phyloP scores from a whole-genome alignment of 78 protist genomes.

The Dictyostelium purpureum region DNA sequence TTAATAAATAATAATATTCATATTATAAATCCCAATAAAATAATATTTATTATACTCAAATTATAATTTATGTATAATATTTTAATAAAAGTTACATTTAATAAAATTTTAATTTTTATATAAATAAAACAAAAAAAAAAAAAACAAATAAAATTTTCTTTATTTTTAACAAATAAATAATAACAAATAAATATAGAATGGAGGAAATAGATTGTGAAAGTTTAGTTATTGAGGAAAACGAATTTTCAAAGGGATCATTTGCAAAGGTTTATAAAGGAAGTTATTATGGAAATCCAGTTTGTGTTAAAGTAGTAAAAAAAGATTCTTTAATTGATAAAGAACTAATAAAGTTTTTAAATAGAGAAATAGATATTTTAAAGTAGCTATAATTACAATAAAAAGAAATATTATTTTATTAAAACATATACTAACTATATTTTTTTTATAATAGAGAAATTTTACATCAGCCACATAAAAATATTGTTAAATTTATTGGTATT shows the following conservation, averaged over 20 bases:
- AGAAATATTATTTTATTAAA: neutral
- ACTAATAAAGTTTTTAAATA: slow-evolving; percentile 13
- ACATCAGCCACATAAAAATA: slow-evolving; percentile 39
- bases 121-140: neutral
- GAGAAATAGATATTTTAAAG: slow-evolving; percentile 68
- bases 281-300: slow-evolving; percentile 42
- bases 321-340: slow-evolving; percentile 48
- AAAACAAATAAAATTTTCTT: no score
- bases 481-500: slow-evolving; percentile 53
- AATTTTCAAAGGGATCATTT: slow-evolving; percentile 71
- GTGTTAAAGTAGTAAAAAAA: slow-evolving; percentile 73
- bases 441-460: slow-evolving; percentile 27
- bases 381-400: neutral
- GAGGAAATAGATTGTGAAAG: slow-evolving; percentile 28
- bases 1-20: no score
- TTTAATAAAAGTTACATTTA: no score
- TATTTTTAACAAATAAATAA: neutral
- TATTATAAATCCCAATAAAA: no score
- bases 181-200: neutral
- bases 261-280: slow-evolving; percentile 74
- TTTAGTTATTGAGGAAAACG: slow-evolving; percentile 49
- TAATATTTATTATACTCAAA: no score
- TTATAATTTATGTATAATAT: no score
- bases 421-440: neutral
- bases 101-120: no score